Base-by-base conservation (phyloP, 1,284 basidiomycete genomes). In the Cutaneotrichosporon sp. region DNA sequence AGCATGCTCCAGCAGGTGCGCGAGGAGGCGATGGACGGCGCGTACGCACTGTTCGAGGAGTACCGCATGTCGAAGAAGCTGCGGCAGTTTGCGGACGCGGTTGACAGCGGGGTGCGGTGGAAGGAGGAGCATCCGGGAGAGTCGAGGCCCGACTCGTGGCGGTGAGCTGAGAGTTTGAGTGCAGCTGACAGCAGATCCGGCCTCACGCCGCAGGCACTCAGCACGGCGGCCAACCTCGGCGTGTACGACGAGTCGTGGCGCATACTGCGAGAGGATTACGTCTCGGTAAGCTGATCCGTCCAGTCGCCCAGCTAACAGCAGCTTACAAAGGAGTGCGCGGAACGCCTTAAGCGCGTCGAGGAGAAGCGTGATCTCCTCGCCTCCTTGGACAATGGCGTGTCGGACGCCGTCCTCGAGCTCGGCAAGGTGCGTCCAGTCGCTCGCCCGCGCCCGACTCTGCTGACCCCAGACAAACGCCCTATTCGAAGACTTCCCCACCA, bases 161-260 rank as follows among this genome's bases (percentile, higher is more conserved):
- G 74, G 76, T 76, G 58, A 66, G 74, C 38, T 29, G 65, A 47
- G 6, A 6, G 4, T 7, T 6, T 3, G 27, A 4, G 20, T 16
- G 4, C 18, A 42, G 34, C 56, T 58, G n/a, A 45, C 49, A 16
- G 5, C 56, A 77, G 76, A 46, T 70, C 77, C 7, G 72, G 77
- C 59, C 33, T 79, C 9, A 60, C 68, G 5, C 77, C 79, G 0
- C 59, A 67, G n/a, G 72, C 74, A 33, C 60, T 79, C 29, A 68
- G 68, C 11, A 72, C 75, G 4, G 76, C 73, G 4, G 67, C 65
- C 2, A 69, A 73, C 49, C 58, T 79, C 25, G 72, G 72, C 25
- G 54, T 73, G 18, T 79, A 77, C 60, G 79, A 80, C 59, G 72
- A 74, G 24, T 69, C 72, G 1, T 78, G 74, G 62, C 56, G 54